Percentiles rank a stretch among this genome's conserved stretches.
These are phyloP conservation scores for Aspergillus costaricaensis DNA, from an alignment of 2,329 filamentous ascomycete genomes.

Conservation along the genomic window DNA sequence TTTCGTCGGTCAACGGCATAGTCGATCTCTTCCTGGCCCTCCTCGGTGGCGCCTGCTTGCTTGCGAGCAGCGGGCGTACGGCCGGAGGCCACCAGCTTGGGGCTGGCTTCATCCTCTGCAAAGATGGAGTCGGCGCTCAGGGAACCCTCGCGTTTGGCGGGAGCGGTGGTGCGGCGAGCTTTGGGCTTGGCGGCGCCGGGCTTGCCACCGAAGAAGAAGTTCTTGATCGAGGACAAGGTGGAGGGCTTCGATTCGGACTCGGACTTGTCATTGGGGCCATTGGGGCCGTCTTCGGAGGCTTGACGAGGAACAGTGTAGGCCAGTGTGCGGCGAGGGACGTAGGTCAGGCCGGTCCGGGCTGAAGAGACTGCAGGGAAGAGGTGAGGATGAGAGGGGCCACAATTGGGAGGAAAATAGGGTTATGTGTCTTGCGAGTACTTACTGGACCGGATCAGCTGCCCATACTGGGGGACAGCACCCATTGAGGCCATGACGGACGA, in stretches of 20 bases:
- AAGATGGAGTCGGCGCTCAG: slow-evolving; percentile 45
- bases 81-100: slow-evolving; percentile 29
- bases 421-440: slow-evolving; percentile 11
- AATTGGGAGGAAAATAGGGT: neutral
- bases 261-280: slow-evolving; percentile 20
- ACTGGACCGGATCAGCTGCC: slow-evolving; percentile 44
- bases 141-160: slow-evolving; percentile 37
- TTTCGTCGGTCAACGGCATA: slow-evolving; percentile 43
- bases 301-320: slow-evolving; percentile 34
- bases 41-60: slow-evolving; percentile 16
- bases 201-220: slow-evolving; percentile 35
- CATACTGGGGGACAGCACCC: slow-evolving; percentile 39
- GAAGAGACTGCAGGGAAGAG: slow-evolving; percentile 11
- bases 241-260: slow-evolving; percentile 23
- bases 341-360: slow-evolving; percentile 37
- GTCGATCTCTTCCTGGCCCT: slow-evolving; percentile 15
- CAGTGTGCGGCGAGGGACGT: slow-evolving; percentile 40
- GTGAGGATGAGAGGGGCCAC: neutral
- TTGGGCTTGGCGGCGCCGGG: slow-evolving; percentile 30
- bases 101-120: slow-evolving; percentile 36
- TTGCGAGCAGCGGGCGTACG: slow-evolving; percentile 30
- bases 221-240: slow-evolving; percentile 38
- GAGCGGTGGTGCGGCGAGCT: slow-evolving; percentile 30
- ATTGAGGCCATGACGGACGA: slow-evolving; percentile 40
- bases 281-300: slow-evolving; percentile 30